Percentiles rank a stretch among this genome's conserved stretches.
phyloP scores from a whole-genome alignment of 2,329 filamentous ascomycete species.

The Leptographium radiaticola region DNA sequence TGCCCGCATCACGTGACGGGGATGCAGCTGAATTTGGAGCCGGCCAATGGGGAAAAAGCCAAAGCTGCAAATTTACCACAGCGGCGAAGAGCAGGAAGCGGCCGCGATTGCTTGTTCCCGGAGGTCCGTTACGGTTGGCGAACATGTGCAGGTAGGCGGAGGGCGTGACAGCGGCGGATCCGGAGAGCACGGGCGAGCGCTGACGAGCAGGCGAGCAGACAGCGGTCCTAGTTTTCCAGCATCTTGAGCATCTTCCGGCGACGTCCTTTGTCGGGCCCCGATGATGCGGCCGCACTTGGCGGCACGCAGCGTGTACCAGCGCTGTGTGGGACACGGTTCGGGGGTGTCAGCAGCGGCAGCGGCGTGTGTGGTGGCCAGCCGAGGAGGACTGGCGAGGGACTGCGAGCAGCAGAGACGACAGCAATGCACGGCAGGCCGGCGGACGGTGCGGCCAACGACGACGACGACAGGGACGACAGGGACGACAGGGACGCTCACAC shows the following conservation, averaged over 20 bases:
- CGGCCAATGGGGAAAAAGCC: not conserved
- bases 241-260: not conserved
- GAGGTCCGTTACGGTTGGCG: not conserved
- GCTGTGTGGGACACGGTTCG: slow-evolving; percentile 30
- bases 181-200: too few species aligned
- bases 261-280: not conserved
- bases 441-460: not conserved
- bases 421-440: not conserved
- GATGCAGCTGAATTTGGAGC: not conserved
- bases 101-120: not conserved
- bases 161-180: not conserved
- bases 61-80: not conserved
- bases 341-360: not conserved
- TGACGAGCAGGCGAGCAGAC: not conserved
- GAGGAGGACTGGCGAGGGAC: not conserved
- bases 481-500: not conserved
- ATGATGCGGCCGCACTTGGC: slow-evolving; percentile 46
- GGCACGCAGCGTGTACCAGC: slow-evolving; percentile 43
- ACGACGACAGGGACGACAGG: not conserved
- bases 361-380: not conserved
- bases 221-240: not conserved
- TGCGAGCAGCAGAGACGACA: not conserved
- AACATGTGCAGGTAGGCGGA: slow-evolving; percentile 5
- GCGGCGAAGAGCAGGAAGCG: not conserved
- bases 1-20: too few species aligned